Base-by-base conservation (phyloP, 805 yeast genomes). In the Zygoascus ofunaensis region DNA sequence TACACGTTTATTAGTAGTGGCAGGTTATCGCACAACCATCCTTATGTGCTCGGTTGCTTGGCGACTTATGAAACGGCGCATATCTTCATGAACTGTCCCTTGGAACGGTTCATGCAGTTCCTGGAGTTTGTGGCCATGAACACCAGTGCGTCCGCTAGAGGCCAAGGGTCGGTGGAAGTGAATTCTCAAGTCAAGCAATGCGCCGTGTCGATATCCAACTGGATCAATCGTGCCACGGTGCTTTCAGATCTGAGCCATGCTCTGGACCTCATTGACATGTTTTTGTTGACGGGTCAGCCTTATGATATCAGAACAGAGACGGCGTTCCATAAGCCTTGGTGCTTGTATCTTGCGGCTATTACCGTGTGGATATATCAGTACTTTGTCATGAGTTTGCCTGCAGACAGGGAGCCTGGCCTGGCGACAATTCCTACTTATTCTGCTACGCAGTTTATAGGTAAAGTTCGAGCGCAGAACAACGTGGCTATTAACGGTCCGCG, bases 1-100 rank as follows among this genome's bases (percentile, higher is more conserved):
- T 42, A 45, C 3, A 41, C 49, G n/a, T 54, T 54, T 42, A 46
- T 53, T 5, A 43, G 40, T 20, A 49, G 41, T 39, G 55, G 55
- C 4, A 46, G 42, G 21, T 39, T 54, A 20, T 50, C 58, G 22
- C 44, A 39, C 35, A 48, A 51, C 44, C 58, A 54, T 37, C 57
- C 58, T 4, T 54, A 54, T 39, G 46, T 54, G 7, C 43, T 51
- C 17, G 58, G 58, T 12, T 49, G 55, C 39, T 37, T 54, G 30
- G 46, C 55, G 21, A 53, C 54, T 1, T 54, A 54, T 39, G 55
- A 53, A 37, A 44, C 48, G 35, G 57, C 58, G 10, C 56, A 54
- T 28, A 47, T 54, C 2, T 53, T 8, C 44, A 54, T 37, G 43
- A 14, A 18, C 15, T 34, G 36, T 17, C 36, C 36, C 15, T n/a